Conservation (phyloP, 2,329 filamentous ascomycete species). For the Leptoxyphium fumago region DNA sequence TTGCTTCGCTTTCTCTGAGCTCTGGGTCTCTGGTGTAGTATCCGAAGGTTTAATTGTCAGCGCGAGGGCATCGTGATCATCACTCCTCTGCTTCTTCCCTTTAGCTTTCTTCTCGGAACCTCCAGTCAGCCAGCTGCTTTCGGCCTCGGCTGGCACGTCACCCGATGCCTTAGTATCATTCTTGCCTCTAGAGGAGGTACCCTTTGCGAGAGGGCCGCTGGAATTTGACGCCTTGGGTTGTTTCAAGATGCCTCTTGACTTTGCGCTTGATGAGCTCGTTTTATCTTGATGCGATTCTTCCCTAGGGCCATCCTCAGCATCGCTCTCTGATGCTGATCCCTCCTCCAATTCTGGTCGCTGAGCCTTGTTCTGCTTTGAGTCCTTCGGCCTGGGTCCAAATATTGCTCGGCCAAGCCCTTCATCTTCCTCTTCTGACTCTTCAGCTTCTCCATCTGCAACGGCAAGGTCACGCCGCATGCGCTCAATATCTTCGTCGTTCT, state of each 20-base stretch:
- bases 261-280: background rate
- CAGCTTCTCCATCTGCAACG: constrained; percentile 46
- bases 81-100: constrained; percentile 1
- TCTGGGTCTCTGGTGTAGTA: constrained; percentile 2
- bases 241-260: background rate
- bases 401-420: constrained; percentile 53
- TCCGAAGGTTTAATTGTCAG: constrained; percentile 5
- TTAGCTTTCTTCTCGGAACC: background rate
- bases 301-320: constrained; percentile 12
- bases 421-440: constrained; percentile 42
- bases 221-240: background rate
- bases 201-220: background rate
- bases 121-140: constrained; percentile 2
- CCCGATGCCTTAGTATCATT: background rate
- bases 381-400: constrained; percentile 42
- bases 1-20: background rate
- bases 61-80: constrained; percentile 6
- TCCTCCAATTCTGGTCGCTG: constrained; percentile 46
- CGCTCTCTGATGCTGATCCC: constrained; percentile 34
- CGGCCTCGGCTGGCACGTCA: constrained; percentile 8
- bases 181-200: background rate
- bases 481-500: constrained; percentile 56
- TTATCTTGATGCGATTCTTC: background rate
- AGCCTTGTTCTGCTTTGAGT: constrained; percentile 16
- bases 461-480: constrained; percentile 52